Base-by-base conservation (phyloP, 345 rosid species). In the Erucastrum elatum region DNA sequence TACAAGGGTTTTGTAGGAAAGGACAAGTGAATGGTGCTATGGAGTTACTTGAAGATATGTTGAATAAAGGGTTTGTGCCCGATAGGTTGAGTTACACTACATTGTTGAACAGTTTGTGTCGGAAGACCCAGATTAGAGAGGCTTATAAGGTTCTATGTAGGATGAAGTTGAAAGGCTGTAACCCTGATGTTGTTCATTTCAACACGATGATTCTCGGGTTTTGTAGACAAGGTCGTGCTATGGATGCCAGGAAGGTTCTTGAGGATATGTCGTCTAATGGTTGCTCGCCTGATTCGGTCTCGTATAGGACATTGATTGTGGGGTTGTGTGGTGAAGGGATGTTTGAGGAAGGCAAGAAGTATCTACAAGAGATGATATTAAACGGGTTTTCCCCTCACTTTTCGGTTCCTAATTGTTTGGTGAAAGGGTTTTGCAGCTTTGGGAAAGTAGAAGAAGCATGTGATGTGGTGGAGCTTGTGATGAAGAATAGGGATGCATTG, bases 171-270 rank as follows among this genome's bases (percentile, higher is more conserved):
- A 90, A 85, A 77, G 97, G 95, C 33, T 90, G 97, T 68, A 91
- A 83, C 98, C 98, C 98, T 12, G 98, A 94, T 82, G 81, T 90
- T 75, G 85, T 90, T 70, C 97, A 94, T 78, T 92, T 87, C 66
- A 94, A 92, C 79, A 92, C 97, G 1, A 90, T 90, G 0, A 84
- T 92, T 68, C 66, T 84, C 67, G 97, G 97, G 3, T 90, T 89
- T 62, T 86, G 91, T 58, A 85, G 97, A 85, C 87, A 94, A 82
- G 90, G 90, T 27, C 88, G 93, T 25, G 88, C 90, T 0, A 67
- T 84, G 83, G 96, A 92, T 84, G 95, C 97, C 4, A 79, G 90
- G 70, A 94, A 90, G 69, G 87, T 90, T 82, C 80, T 94, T n/a
- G 90, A 75, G 77, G 98, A 92, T 80, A 92, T 94, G 97, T 75